Percentiles rank a stretch among this genome's conserved stretches.
Conservation (phyloP, 1,284 basidiomycete species). For the Fomitopsis palustris region DNA sequence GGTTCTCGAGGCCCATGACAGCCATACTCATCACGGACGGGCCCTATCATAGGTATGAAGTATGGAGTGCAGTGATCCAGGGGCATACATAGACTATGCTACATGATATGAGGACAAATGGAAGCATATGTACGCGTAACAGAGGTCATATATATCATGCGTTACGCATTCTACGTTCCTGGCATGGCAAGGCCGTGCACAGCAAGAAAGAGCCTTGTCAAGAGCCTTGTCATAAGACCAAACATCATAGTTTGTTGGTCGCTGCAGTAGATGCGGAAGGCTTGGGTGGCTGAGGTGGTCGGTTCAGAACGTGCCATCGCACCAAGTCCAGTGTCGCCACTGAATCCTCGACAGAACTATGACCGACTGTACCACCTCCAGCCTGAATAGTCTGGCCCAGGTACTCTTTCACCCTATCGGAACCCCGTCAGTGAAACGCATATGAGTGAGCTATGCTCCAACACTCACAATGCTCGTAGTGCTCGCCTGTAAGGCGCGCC, state of each 20-base stretch:
- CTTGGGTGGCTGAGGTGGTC: constrained; percentile 36
- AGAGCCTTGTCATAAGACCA: background rate
- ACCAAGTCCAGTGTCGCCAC: constrained; percentile 82
- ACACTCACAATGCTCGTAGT: constrained; percentile 71
- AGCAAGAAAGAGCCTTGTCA: background rate
- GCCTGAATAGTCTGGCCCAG: constrained; percentile 76
- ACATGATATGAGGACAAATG: background rate
- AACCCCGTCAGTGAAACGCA: background rate
- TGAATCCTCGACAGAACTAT: constrained; percentile 85
- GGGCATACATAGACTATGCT: background rate
- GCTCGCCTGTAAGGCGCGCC: constrained; percentile 79
- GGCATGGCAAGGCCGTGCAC: background rate
- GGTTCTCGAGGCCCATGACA: constrained; percentile 23
- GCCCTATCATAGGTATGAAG: background rate
- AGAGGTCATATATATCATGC: background rate
- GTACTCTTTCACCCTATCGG: constrained; percentile 69
- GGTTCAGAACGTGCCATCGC: constrained; percentile 65
- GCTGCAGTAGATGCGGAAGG: background rate
- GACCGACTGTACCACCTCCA: constrained; percentile 68
- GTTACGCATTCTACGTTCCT: constrained; percentile 7
- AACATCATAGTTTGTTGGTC: background rate
- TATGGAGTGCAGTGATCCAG: background rate
- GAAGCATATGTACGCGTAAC: background rate
- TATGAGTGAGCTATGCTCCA: background rate
- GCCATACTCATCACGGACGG: background rate